Conservation (phyloP, 2,329 filamentous ascomycete genomes). For the Bipolaris oryzae region DNA sequence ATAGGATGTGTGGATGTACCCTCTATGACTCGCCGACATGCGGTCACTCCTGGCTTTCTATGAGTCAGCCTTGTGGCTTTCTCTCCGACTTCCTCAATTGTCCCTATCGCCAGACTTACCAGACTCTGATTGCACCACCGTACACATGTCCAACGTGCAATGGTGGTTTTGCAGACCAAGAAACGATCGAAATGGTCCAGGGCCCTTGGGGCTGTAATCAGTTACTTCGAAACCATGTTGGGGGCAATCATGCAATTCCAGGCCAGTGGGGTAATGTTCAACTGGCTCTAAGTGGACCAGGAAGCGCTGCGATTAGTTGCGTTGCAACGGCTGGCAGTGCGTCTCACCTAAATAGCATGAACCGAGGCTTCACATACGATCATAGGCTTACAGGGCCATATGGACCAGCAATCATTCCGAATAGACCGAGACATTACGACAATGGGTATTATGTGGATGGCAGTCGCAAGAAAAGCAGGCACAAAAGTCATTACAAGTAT, state of each 20-base stretch:
- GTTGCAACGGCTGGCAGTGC: slow-evolving; percentile 21
- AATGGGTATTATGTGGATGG: slow-evolving; percentile 1
- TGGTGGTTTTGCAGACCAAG: slow-evolving; percentile 33
- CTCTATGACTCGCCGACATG: slow-evolving; percentile 55
- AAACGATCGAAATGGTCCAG: slow-evolving; percentile 42
- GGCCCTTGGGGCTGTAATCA: slow-evolving; percentile 43
- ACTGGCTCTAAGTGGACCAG: slow-evolving; percentile 20
- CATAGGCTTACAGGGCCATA: slow-evolving; percentile 31
- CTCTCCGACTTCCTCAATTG: slow-evolving; percentile 51
- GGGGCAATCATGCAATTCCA: slow-evolving; percentile 33
- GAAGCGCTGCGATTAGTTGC: slow-evolving; percentile 14
- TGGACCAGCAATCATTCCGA: slow-evolving; percentile 12
- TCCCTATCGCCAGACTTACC: slow-evolving; percentile 43
- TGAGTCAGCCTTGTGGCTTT: slow-evolving; percentile 52
- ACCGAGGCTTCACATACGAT: slow-evolving; percentile 19
- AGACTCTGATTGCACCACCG: slow-evolving; percentile 36
- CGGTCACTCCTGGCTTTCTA: slow-evolving; percentile 56
- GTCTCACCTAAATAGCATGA: slow-evolving; percentile 14
- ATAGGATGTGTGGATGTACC: slow-evolving; percentile 55
- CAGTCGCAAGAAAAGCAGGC: slow-evolving; percentile 19
- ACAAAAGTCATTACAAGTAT: slow-evolving; percentile 31
- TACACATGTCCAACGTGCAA: slow-evolving; percentile 39
- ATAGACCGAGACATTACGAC: slow-evolving; percentile 4
- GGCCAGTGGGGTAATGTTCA: slow-evolving; percentile 35
- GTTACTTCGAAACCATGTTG: slow-evolving; percentile 34